Evolutionary conservation across 345 rosid species (phyloP), one percentile per base, ranked within the genome.

Genomic region (Lumnitzera littorea): DNA sequence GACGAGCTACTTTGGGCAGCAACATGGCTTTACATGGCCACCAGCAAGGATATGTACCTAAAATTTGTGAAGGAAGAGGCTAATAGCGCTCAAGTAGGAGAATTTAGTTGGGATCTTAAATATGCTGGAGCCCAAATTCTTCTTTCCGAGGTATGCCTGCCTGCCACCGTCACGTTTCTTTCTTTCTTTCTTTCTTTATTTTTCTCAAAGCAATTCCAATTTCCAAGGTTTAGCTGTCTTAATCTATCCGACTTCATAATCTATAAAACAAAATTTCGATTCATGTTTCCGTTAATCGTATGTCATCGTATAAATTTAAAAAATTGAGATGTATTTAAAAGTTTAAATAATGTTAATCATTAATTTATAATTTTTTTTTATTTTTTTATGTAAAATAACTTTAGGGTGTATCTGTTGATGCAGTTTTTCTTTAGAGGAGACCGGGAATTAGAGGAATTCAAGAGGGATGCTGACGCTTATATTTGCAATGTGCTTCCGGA

Each of bases 1-100:
- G 98, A 92, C 67, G 98, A 92, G 78, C 73, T 89, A 43, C n/a
- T 87, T 71, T 92, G 98, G 98, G 94, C 94, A 8, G 94, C 96
- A 68, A 74, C 94, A 69, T 89, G 98, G 96, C 68, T 89, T 12
- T 85, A 84, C 74, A 67, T 64, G 63, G 98, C 96, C 49, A 85
- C 90, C 2, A 76, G 31, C 53, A 64, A 67, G 11, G 48, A 62
- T 0, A 2, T 13, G 9, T 87, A 84, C 67, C 25, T 89, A 24
- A 53, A 77, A 29, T 84, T 62, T 76, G 31, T 89, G 13, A 66
- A 61, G 53, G 86, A 80, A 14, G 96, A 89, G 48, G 70, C 87
- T 25, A 74, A 79, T 31, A 78, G 78, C 64, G 88, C 79, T 6
- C 52, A 56, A n/a, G 96, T 92, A 0, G 67, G 82, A 0, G 98